phyloP scores from a whole-genome alignment of 306 rosid species.

The Lablab purpureus region DNA sequence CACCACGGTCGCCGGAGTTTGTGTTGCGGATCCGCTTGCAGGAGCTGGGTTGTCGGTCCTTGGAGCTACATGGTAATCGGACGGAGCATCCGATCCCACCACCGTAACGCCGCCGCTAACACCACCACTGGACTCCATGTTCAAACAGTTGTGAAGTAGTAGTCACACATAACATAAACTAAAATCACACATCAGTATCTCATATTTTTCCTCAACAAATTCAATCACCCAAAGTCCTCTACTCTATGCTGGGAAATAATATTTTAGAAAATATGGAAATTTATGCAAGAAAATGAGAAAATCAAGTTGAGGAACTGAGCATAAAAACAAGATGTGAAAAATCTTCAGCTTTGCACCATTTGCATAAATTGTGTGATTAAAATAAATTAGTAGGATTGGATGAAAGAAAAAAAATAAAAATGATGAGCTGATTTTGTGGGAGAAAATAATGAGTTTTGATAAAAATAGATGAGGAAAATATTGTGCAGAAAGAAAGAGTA shows the following conservation, averaged over 20 bases:
- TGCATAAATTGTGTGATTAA: slow-evolving; percentile 28
- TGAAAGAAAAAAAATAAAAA: slow-evolving; percentile 44
- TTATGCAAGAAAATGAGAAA: slow-evolving; percentile 35
- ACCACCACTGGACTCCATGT: slow-evolving; percentile 89
- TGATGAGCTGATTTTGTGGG: slow-evolving; percentile 42
- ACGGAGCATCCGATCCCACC: slow-evolving; percentile 97
- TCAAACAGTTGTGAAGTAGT: slow-evolving; percentile 45
- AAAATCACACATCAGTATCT: slow-evolving; percentile 53
- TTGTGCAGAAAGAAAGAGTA: slow-evolving; percentile 48
- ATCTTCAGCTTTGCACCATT: slow-evolving; percentile 42
- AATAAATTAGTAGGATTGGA: slow-evolving; percentile 35
- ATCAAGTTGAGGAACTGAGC: slow-evolving; percentile 38
- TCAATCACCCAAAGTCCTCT: slow-evolving; percentile 31
- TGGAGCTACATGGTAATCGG: slow-evolving; percentile 92
- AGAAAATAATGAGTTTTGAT: slow-evolving; percentile 43
- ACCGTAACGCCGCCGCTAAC: slow-evolving; percentile 91
- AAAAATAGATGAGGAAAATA: slow-evolving; percentile 37
- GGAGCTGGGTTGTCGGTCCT: slow-evolving; percentile 68
- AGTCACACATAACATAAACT: slow-evolving; percentile 22
- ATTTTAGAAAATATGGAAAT: slow-evolving; percentile 11
- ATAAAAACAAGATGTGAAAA: slow-evolving; percentile 48
- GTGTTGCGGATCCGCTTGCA: slow-evolving; percentile 63
- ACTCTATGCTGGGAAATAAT: slow-evolving; percentile 20
- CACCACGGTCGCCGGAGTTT: slow-evolving; percentile 39
- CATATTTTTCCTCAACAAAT: slow-evolving; percentile 48